Base-by-base conservation (phyloP, 225 moss, liverwort and hornwort genomes). In the Physcomitrium patens region DNA sequence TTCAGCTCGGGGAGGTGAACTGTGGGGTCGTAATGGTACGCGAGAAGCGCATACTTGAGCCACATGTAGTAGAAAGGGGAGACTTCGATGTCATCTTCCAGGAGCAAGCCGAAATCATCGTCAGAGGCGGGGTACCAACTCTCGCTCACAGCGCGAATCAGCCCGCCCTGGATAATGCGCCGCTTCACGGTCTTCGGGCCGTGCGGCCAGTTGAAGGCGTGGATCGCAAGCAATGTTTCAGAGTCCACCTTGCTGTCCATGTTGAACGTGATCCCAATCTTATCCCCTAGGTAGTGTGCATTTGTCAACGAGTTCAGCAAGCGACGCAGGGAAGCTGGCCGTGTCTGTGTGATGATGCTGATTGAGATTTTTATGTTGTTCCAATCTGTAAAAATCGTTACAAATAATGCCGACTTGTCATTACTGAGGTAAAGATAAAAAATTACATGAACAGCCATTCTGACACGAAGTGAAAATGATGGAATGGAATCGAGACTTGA, bases 51-150 rank as follows among this genome's bases (percentile, higher is more conserved):
- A 18, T 94, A 94, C 76, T 99, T 99, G 75, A 99, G 94, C 97
- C 97, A 99, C 91, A 99, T 93, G 85, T 99, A 99, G 81, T 91
- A 99, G 81, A 91, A 91, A 0, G 97, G 93, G 17, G 94, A 94
- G 12, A 99, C 97, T 71, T 95, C 94, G 67, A 99, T 94, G 85
- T 99, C 97, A 57, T 99, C 97, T 79, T 99, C 97, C 31, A 99
- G 68, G 14, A 99, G 81, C 19, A 99, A 65, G 0, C 97, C 97
- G 75, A 87, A 99, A 64, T 99, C 94, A 48, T 99, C 89, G 65
- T 99, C 89, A 18, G 92, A 82, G 13, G 93, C 78, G 16, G 97
- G 97, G 68, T 85, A 90, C 97, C 97, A 99, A 80, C 97, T 99
- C 86, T 99, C 97, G 68, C 93, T 94, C 46, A 99, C 97, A 7